Conservation (phyloP, 2,329 filamentous ascomycete species). For the Stagonosporopsis rhizophila region DNA sequence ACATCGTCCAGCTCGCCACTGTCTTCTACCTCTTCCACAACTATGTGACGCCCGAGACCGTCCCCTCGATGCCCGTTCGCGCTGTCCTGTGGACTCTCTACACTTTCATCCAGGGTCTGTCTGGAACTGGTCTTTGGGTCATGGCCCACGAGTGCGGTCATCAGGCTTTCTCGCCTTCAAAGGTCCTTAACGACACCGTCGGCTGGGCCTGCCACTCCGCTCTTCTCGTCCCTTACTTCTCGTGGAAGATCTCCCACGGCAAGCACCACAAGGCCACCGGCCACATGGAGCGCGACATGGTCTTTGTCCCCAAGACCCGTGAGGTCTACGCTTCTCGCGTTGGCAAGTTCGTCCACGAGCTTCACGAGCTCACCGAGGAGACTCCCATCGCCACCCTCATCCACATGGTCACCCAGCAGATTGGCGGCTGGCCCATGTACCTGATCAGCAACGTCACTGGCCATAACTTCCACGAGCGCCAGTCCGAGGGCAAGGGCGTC, state of each 20-base stretch:
- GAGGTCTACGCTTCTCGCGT: slow-evolving; percentile 78
- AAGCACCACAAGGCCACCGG: slow-evolving; percentile 99
- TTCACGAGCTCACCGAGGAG: slow-evolving; percentile 91
- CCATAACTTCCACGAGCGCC: slow-evolving; percentile 91
- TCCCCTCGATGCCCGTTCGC: slow-evolving; percentile 74
- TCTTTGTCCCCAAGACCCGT: slow-evolving; percentile 93
- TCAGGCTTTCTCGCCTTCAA: slow-evolving; percentile 93
- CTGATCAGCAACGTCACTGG: slow-evolving; percentile 91
- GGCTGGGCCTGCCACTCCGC: slow-evolving; percentile 91
- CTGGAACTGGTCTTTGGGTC: slow-evolving; percentile 94
- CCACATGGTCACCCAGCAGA: slow-evolving; percentile 81
- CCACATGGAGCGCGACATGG: slow-evolving; percentile 98
- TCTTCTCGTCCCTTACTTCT: slow-evolving; percentile 95
- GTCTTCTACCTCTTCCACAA: slow-evolving; percentile 91
- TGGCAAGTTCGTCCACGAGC: slow-evolving; percentile 78
- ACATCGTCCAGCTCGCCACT: slow-evolving; percentile 72
- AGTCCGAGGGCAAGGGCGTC: slow-evolving; percentile 89
- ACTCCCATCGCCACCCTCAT: slow-evolving; percentile 82
- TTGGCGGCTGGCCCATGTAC: slow-evolving; percentile 93
- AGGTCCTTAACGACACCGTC: slow-evolving; percentile 86
- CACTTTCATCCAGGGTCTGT: slow-evolving; percentile 87
- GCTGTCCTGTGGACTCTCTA: slow-evolving; percentile 70
- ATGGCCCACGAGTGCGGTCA: slow-evolving; percentile 98
- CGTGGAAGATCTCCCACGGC: slow-evolving; percentile 98
- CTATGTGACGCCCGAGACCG: slow-evolving; percentile 83